Conservation (phyloP, 2,329 filamentous ascomycete genomes). For the Phaeosphaeria sp. region DNA sequence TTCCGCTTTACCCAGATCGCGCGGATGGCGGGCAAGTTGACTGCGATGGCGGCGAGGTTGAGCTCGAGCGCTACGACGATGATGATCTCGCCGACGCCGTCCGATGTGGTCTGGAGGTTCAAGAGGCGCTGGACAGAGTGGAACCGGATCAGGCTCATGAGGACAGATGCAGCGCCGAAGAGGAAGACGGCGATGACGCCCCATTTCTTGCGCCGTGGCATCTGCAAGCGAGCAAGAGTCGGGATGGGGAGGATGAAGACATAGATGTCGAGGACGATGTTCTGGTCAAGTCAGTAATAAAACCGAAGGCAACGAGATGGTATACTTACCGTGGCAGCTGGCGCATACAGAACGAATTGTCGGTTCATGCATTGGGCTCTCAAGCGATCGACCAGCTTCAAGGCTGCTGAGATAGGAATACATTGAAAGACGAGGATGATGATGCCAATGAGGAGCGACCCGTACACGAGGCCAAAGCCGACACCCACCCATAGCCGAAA, state of each 20-base stretch:
- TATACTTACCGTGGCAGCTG: constrained; percentile 23
- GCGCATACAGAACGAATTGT: constrained; percentile 34
- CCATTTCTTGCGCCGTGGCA: constrained; percentile 22
- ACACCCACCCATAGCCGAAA: constrained; percentile 31
- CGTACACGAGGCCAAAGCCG: constrained; percentile 33
- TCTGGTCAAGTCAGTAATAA: constrained; percentile 11
- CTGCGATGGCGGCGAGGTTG: constrained; percentile 39
- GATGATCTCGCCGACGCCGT: constrained; percentile 39
- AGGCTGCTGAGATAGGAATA: constrained; percentile 35
- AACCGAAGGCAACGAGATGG: neutral
- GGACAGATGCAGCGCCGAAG: constrained; percentile 36
- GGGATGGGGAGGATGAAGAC: constrained; percentile 30
- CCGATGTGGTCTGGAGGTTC: constrained; percentile 30
- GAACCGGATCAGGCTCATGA: constrained; percentile 26
- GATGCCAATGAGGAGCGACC: constrained; percentile 31
- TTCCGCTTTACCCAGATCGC: neutral
- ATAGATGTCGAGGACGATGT: constrained; percentile 26
- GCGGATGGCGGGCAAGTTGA: constrained; percentile 34
- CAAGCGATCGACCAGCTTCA: constrained; percentile 28
- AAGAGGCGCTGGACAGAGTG: constrained; percentile 29
- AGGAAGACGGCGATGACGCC: constrained; percentile 31
- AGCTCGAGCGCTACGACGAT: constrained; percentile 42
- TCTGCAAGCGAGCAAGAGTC: constrained; percentile 22
- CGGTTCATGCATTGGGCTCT: constrained; percentile 31
- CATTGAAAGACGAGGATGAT: constrained; percentile 41